Conservation (phyloP, 2,329 filamentous ascomycete genomes). For the Ceratocystiopsis minuta region DNA sequence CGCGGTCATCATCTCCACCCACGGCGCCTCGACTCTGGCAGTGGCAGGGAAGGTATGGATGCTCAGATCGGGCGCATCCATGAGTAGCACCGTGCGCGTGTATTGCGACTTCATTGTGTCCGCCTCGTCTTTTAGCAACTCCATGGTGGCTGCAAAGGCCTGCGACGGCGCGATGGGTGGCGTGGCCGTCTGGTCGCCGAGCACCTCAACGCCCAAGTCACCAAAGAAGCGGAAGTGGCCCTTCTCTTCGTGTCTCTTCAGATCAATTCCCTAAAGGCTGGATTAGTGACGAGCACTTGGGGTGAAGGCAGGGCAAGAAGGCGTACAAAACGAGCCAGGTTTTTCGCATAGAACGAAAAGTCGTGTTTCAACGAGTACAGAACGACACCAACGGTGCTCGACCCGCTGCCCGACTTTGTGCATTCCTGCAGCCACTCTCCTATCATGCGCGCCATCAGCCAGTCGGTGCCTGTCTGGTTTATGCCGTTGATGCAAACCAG, state of each 20-base stretch:
- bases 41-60: slow-evolving; percentile 1
- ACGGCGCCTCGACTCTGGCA: slow-evolving; percentile 2
- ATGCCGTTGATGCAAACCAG: slow-evolving; percentile 1
- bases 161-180: not conserved
- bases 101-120: slow-evolving; percentile 1
- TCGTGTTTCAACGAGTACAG: slow-evolving; percentile 7
- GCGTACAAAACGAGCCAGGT: slow-evolving; percentile 3
- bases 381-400: slow-evolving; percentile 5
- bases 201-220: slow-evolving; percentile 2
- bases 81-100: slow-evolving; percentile 5
- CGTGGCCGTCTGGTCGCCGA: not conserved
- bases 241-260: slow-evolving; percentile 2
- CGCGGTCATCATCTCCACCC: slow-evolving; percentile 4
- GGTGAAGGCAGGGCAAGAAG: not conserved
- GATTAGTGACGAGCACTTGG: no score
- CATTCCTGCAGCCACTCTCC: slow-evolving; percentile 7
- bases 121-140: slow-evolving; percentile 5
- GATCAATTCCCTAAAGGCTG: slow-evolving; percentile 5
- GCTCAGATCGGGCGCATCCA: slow-evolving; percentile 8
- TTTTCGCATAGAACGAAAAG: slow-evolving; percentile 6
- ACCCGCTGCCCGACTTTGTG: not conserved
- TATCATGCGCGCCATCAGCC: slow-evolving; percentile 6
- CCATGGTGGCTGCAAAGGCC: slow-evolving; percentile 4
- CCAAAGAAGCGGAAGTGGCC: slow-evolving; percentile 7
- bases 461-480: slow-evolving; percentile 3